Conservation (phyloP, 345 rosid species). For the Euphorbia lathyris region DNA sequence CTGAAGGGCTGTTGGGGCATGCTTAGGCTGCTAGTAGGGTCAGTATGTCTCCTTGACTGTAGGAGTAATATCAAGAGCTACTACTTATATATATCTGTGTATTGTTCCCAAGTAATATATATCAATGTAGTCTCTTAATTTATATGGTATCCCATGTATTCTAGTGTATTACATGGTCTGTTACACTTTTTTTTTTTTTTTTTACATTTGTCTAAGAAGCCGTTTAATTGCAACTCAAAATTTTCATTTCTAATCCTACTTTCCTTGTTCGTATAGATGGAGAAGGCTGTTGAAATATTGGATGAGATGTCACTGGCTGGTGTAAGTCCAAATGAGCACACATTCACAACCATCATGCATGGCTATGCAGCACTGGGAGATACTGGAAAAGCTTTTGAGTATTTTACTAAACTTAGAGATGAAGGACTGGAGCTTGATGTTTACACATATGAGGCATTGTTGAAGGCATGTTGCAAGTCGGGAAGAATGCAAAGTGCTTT, state of each 20-base stretch:
- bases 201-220: too few species aligned
- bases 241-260: not conserved
- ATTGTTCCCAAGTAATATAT: too few species aligned
- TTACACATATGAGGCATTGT: constrained; percentile 81
- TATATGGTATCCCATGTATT: too few species aligned
- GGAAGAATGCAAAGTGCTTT: constrained; percentile 99
- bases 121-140: too few species aligned
- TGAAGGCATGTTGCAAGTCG: constrained; percentile 96
- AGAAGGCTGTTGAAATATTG: constrained; percentile 78
- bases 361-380: constrained; percentile 95
- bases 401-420: constrained; percentile 69
- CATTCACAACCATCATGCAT: constrained; percentile 94
- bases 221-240: not conserved
- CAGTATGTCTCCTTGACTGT: too few species aligned
- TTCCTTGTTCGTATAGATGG: constrained; percentile 49
- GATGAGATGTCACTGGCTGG: constrained; percentile 88
- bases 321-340: constrained; percentile 74
- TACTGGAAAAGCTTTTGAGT: constrained; percentile 89
- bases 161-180: too few species aligned
- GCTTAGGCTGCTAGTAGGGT: too few species aligned
- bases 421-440: constrained; percentile 86
- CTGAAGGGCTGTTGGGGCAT: too few species aligned
- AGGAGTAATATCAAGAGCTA: too few species aligned
- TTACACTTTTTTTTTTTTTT: too few species aligned
- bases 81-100: too few species aligned